Base-by-base conservation (phyloP, 768 basidiomycete genomes). In the Kwoniella bestiolae region DNA sequence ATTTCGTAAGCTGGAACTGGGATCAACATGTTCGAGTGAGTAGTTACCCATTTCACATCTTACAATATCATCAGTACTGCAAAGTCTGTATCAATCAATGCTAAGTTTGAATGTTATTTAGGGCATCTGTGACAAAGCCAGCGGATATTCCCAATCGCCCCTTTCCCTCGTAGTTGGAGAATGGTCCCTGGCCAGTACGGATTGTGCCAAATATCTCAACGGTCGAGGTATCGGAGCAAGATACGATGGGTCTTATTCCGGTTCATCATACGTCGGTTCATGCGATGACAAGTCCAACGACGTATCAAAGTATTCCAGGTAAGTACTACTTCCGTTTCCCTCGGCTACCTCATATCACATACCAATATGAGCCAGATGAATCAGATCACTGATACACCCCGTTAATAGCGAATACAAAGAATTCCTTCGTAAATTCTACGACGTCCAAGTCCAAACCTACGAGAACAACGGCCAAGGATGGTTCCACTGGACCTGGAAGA, bases 371-470 rank as follows among this genome's bases (percentile, higher is more conserved):
- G 5, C 8, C 12, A 28, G 49, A 26, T 28, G 2, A 23, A 2
- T 51, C 9, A 28, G 32, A 5, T 6, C 23, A 23, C 3, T 26
- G 35, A 2, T n/a, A 53, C 26, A 23, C 41, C 8, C 28, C 47
- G 9, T 31, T 23, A 45, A 23, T 25, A 78, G 75, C 45, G 84
- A 83, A 66, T 93, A 91, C 84, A 93, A 92, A 85, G 86, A 84
- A 0, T 92, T 90, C 85, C 83, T 95, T 46, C 83, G 91, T 34
- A 85, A 91, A 77, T 87, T 84, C 78, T 95, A 89, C 89, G 92
- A 93, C 76, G 91, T 90, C 0, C 93, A 94, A 81, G 69, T 69
- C 26, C 75, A 77, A 51, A 69, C 72, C 0, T 82, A 73, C 66
- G 81, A 82, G 69, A 67, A 69, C 55, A 75, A 72, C 52, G 78